phyloP scores from a whole-genome alignment of 2,329 filamentous ascomycete genomes.

The Fusarium miscanthi region DNA sequence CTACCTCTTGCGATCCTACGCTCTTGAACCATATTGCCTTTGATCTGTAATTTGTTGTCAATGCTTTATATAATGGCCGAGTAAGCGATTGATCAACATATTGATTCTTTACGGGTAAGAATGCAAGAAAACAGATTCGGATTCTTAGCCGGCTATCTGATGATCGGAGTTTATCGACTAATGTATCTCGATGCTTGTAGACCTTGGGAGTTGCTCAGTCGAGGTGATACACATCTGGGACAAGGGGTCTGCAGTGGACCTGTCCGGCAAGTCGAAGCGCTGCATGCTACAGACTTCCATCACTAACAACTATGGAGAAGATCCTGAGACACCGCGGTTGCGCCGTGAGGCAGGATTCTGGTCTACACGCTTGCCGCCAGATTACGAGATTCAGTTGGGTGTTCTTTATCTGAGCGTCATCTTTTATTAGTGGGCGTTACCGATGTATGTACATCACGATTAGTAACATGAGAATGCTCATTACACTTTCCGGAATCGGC shows the following conservation, averaged over 20 bases:
- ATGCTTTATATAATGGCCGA: background rate
- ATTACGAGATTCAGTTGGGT: conserved; percentile 1
- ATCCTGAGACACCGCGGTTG: conserved; percentile 38
- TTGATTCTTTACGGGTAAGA: conserved; percentile 3
- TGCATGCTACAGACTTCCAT: conserved; percentile 29
- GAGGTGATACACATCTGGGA: conserved; percentile 18
- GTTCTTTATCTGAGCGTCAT: conserved; percentile 2
- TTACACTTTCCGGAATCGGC: background rate
- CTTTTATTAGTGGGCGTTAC: background rate
- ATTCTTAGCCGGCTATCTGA: conserved; percentile 5
- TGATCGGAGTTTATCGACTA: conserved; percentile 8
- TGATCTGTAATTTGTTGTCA: background rate
- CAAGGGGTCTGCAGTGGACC: conserved; percentile 25
- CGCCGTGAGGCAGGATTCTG: conserved; percentile 27
- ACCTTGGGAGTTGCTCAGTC: conserved; percentile 33
- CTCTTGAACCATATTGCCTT: background rate
- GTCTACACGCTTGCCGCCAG: conserved; percentile 24
- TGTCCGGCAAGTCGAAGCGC: conserved; percentile 29
- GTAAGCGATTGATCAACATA: conserved; percentile 7
- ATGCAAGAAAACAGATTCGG: background rate
- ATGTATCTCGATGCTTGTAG: conserved; percentile 12
- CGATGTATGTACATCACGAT: background rate
- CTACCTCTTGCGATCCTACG: background rate
- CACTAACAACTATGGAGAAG: conserved; percentile 27
- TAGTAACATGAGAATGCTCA: background rate